Percentiles rank a stretch among this genome's conserved stretches.
Conservation (phyloP, 2,329 filamentous ascomycete species). For the Xylariaceae sp. region DNA sequence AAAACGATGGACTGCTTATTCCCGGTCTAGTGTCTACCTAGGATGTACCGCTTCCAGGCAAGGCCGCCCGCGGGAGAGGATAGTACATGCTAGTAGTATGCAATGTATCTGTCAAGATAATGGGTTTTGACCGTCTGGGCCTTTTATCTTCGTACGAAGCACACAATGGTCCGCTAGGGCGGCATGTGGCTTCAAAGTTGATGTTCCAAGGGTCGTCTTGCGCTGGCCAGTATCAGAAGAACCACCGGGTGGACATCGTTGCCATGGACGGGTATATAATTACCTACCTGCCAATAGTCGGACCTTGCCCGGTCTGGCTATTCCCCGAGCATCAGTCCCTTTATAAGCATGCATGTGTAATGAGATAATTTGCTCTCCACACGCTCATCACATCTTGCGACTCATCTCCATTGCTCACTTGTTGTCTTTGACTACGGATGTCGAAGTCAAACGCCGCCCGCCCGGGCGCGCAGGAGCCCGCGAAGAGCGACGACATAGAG, state of each 20-base stretch:
- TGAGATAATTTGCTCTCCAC: not conserved
- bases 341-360: not conserved
- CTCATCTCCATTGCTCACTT: not conserved
- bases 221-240: not conserved
- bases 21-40: slow-evolving; percentile 3
- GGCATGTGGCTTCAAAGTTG: not conserved
- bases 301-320: not conserved
- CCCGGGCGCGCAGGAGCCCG: slow-evolving; percentile 2
- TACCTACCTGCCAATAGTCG: not conserved
- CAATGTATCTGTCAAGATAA: not conserved
- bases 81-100: not conserved
- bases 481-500: slow-evolving; percentile 4
- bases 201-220: not conserved
- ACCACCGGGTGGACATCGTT: not conserved
- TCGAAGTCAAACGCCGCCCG: slow-evolving; percentile 8
- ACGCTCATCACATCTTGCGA: not conserved
- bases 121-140: not conserved
- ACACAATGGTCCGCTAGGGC: not conserved
- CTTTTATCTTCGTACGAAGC: not conserved
- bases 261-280: not conserved
- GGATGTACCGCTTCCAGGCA: not conserved
- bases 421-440: slow-evolving; percentile 13
- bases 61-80: not conserved
- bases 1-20: slow-evolving; percentile 9
- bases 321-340: not conserved